Conservation (phyloP, 2,329 filamentous ascomycete species). For the Tolypocladium endophyticum region DNA sequence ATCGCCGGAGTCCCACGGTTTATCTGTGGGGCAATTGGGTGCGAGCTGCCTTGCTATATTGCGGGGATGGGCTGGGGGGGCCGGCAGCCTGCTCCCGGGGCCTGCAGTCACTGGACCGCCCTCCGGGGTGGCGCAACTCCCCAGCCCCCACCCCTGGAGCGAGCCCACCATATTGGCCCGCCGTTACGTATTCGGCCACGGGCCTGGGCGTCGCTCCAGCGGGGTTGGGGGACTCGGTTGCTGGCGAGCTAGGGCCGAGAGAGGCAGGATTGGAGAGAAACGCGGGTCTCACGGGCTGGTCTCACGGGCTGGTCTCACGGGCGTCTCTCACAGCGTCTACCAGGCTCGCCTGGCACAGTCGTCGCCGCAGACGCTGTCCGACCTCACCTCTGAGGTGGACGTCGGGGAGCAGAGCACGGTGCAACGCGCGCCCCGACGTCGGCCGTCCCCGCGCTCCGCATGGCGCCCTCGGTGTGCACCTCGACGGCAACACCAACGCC, state of each 20-base stretch:
- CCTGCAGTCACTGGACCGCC: neutral
- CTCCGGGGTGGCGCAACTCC: neutral
- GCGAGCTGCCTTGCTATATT: neutral
- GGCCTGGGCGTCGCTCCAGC: neutral
- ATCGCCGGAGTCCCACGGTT: neutral
- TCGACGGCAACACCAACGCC: neutral
- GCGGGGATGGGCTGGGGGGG: neutral
- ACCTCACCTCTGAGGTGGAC: too few species aligned
- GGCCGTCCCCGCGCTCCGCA: neutral
- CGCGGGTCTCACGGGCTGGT: neutral
- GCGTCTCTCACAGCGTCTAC: too few species aligned
- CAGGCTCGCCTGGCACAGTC: too few species aligned
- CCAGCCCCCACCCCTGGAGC: neutral
- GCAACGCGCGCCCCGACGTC: neutral
- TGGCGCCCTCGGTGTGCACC: neutral
- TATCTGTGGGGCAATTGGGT: neutral
- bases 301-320: too few species aligned
- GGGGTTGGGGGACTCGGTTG: neutral
- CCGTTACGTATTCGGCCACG: slow-evolving; percentile 1
- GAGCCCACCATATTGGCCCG: neutral
- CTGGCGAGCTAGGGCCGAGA: neutral
- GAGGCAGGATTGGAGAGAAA: neutral
- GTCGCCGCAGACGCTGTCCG: too few species aligned
- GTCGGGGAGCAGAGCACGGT: too few species aligned
- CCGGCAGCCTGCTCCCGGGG: neutral